These are phyloP conservation scores for Coix lacrymajobi DNA, from an alignment of 176 grass and related monocot species.

Conservation along the genomic window DNA sequence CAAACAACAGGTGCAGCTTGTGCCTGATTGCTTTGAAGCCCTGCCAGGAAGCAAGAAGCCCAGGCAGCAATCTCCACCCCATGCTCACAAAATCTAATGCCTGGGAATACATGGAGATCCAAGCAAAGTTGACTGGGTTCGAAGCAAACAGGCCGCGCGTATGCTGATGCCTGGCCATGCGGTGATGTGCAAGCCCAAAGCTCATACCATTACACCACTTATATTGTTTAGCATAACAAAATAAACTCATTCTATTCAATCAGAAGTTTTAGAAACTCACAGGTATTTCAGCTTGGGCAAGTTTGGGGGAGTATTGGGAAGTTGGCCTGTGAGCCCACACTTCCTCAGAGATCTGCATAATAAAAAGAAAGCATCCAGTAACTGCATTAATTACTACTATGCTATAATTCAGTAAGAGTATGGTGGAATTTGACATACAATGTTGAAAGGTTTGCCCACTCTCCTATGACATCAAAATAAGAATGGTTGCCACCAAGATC, in stretches of 20 bases:
- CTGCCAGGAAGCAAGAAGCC: too few relatives aligned
- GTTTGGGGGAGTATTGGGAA: background rate
- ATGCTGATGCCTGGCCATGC: background rate
- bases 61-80: too few relatives aligned
- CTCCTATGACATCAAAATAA: constrained; percentile 30
- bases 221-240: background rate
- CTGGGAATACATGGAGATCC: too few relatives aligned
- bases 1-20: background rate
- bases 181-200: background rate
- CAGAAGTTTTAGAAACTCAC: constrained; percentile 21
- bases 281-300: constrained; percentile 31
- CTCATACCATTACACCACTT: background rate
- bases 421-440: constrained; percentile 21
- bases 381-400: background rate
- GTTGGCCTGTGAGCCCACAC: constrained; percentile 3
- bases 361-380: background rate
- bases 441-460: constrained; percentile 25
- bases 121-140: too few relatives aligned
- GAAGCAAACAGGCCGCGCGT: background rate
- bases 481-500: constrained; percentile 26
- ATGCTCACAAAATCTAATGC: too few relatives aligned
- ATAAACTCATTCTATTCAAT: background rate
- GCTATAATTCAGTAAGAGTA: background rate
- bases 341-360: constrained; percentile 40
- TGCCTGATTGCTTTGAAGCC: background rate